Evolutionary conservation across 805 yeast genomes (phyloP), one percentile per base, ranked within the genome.

Genomic region (Monosporozyma siamensis): DNA sequence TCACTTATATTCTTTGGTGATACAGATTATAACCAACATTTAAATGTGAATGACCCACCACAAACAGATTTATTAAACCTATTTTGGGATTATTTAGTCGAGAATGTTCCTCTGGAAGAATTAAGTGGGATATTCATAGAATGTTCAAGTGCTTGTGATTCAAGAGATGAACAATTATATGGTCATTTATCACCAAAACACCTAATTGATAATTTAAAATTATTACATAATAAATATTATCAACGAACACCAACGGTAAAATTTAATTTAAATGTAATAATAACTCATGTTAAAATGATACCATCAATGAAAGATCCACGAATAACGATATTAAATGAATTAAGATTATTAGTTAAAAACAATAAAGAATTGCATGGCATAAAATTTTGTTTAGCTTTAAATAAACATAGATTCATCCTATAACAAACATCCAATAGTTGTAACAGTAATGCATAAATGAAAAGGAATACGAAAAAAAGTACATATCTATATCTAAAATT

Each of bases 161-260:
- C 21, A 11, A 69, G 72, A 0, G 65, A 67, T 1, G 60, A 65
- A 8, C 71, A 75, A 2, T 54, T 86, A 21, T 88, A 77, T 57
- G 97, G 97, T 2, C 97, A 88, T 62, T 56, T 88, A 61, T 79
- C 82, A 10, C 95, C 96, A 4, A 51, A 59, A 2, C 71, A 72
- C 49, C 59, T 88, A 23, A 69, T 83, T 10, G 54, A 63, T 5
- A 95, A 86, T 53, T 63, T 89, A 12, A 42, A 47, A 4, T 43
- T 23, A 3, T 50, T 71, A 12, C 45, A 45, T 10, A 43, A 50
- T n/a, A 71, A 75, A 2, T 63, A 78, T 29, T 17, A 23, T 9
- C 5, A 46, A 56, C 22, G 70, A 66, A 11, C 65, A 71, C 15
- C 24, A 11, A 12, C 14, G 7, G 15, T 18, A 7, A 18, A 6